Evolutionary conservation across 768 basidiomycete species (phyloP), one percentile per base, ranked within the genome.

Genomic region (Boletellus emodensis): DNA sequence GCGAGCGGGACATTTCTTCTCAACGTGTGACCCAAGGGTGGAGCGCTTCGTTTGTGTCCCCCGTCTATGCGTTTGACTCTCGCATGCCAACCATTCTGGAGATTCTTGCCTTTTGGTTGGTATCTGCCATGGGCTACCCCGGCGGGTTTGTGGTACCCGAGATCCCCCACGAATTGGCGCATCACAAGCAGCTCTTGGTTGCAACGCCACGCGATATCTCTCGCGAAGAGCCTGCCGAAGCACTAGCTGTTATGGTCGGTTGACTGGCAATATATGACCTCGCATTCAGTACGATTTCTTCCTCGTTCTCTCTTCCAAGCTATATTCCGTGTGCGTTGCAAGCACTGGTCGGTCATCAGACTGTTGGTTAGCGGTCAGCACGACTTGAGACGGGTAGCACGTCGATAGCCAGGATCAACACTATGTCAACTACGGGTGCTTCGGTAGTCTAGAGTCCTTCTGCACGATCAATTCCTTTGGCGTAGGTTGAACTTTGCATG

Each of bases 91-190:
- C 78, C 12, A 68, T 83, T 41, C 56, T 78, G 47, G 78, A 82
- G 62, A 66, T 71, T 51, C 61, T 84, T 20, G 62, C 72, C 8
- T 83, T 74, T 61, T 85, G 83, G 82, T 61, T 80, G 43, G 71
- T 71, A 34, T 81, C 81, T 44, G 75, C 80, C 10, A 75, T 79
- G 74, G 69, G 65, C 0, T 58, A 73, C 34, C 53, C 63, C 3
- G 67, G 64, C 37, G 62, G 67, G 13, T 68, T 70, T 41, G 44
- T 51, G 13, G 55, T 67, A 14, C 67, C 67, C 26, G 62, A 67
- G 37, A 54, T 59, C 24, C 39, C 58, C 7, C 22, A 33, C 10
- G 67, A 68, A 18, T 39, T 28, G 36, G 53, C 20, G 22, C 55
- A 59, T 41, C 59, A 40, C 14, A 56, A 47, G 8, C 67, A 59